Base-by-base conservation (phyloP, 345 rosid genomes). In the Clarkia xantiana region DNA sequence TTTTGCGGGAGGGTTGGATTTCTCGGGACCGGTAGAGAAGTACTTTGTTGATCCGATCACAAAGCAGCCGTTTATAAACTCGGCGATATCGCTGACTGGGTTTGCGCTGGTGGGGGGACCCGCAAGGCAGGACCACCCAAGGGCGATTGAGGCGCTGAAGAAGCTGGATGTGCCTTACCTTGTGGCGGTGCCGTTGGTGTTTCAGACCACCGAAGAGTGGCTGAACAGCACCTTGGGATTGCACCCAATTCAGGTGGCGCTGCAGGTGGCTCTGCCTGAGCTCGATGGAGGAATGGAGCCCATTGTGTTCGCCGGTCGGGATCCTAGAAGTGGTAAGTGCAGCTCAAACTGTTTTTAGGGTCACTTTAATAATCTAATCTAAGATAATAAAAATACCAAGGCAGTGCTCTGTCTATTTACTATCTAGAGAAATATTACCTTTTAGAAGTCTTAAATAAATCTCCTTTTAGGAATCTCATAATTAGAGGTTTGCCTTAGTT, bases 71-170 rank as follows among this genome's bases (percentile, higher is more conserved):
- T 76, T 80, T 49, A 69, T 91, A 47, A 72, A 91, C 68, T 79
- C 96, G 4, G 93, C 56, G 40, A 57, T 91, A 14, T 86, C 96
- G 2, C 68, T 91, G 58, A 91, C 98, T 14, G 96, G 98, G 4
- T 91, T 91, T 58, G 98, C 98, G 43, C 85, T 91, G 38, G 98
- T 91, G 40, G 98, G 98, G 39, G 98, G 98, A 42, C 98, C 98
- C 3, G 96, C 98, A 15, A 84, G 96, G 82, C 96, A 91, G 70
- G 98, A 91, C 49, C 98, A 91, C 65, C 94, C 93, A 0, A 77
- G 96, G 73, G 98, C 98, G 23, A 59, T 91, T 16, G 87, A 91
- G 75, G 98, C 90, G 9, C 50, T 91, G 68, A 81, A 13, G 59
- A 91, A 86, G 83, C 96, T 86, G 2, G 81, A 91, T 51, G 96